A percentile compares a stretch with the other conserved stretches of the same genome.
Evolutionary conservation across 2,329 filamentous ascomycete species (phyloP).

Genomic region (Trichoderma sp.): DNA sequence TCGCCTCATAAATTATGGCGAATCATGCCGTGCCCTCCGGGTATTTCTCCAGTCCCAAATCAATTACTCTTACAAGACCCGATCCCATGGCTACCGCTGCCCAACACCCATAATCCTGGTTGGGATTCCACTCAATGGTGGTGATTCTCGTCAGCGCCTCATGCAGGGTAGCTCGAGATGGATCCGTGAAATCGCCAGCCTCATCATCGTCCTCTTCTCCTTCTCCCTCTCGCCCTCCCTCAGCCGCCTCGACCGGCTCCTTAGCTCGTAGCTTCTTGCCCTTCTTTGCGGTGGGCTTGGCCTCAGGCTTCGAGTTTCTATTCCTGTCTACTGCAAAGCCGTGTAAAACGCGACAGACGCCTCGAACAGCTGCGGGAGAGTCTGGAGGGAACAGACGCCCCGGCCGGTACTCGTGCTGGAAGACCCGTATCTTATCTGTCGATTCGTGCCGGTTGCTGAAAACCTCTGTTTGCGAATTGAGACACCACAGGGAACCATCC

Average conservation of each 20-base stretch:
- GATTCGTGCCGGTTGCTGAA: conserved; percentile 34
- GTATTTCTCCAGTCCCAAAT: conserved; percentile 52
- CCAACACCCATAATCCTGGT: conserved; percentile 63
- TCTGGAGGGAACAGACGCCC: conserved; percentile 29
- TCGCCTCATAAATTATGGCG: background rate
- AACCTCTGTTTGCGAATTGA: conserved; percentile 39
- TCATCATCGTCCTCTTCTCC: conserved; percentile 36
- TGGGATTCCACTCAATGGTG: conserved; percentile 65
- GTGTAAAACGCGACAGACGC: conserved; percentile 49
- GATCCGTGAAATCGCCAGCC: conserved; percentile 32
- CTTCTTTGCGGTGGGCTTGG: conserved; percentile 38
- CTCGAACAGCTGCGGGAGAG: conserved; percentile 36
- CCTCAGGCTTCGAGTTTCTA: conserved; percentile 42
- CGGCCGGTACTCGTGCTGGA: conserved; percentile 53
- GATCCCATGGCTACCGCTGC: conserved; percentile 64
- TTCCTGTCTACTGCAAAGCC: conserved; percentile 52
- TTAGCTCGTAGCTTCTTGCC: conserved; percentile 37
- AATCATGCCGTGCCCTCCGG: conserved; percentile 13
- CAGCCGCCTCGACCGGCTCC: conserved; percentile 30
- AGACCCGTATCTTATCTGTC: conserved; percentile 39
- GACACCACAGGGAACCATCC: conserved; percentile 51
- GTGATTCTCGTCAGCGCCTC: conserved; percentile 63
- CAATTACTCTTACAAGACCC: conserved; percentile 63
- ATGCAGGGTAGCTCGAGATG: conserved; percentile 50
- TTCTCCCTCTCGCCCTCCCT: conserved; percentile 31